Evolutionary conservation across 1,139 yeast genomes (phyloP).

Genomic region (Diutina neorugosa): DNA sequence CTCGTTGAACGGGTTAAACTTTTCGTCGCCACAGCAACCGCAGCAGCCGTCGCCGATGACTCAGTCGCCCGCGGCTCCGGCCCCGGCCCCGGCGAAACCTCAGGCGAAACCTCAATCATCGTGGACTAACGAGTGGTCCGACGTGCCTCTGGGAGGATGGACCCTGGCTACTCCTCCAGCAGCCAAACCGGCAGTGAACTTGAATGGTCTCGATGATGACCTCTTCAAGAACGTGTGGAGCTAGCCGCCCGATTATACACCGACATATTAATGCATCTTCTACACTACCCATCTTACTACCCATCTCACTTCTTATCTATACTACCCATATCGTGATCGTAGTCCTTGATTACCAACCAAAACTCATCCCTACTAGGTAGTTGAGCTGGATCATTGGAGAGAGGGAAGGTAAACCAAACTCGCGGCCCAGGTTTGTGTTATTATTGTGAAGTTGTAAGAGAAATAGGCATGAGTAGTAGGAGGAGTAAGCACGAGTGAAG

Average conservation of each 20-base stretch:
- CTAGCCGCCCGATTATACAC: slow-evolving; percentile 4
- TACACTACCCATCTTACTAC: too few relatives aligned
- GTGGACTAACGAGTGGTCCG: slow-evolving; percentile 32
- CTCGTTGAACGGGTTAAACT: slow-evolving; percentile 25
- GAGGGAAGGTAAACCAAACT: too few relatives aligned
- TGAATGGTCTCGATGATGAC: slow-evolving; percentile 26
- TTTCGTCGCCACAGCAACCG: slow-evolving; percentile 8
- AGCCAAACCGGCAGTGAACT: slow-evolving; percentile 8
- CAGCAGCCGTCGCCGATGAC: background rate
- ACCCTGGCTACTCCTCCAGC: slow-evolving; percentile 7
- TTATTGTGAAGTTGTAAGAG: too few relatives aligned
- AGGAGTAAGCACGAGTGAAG: too few relatives aligned
- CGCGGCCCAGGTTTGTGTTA: too few relatives aligned
- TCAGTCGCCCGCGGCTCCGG: background rate
- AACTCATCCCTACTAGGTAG: too few relatives aligned
- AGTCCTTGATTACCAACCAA: too few relatives aligned
- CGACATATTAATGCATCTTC: background rate
- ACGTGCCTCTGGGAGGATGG: slow-evolving; percentile 10
- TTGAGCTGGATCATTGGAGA: too few relatives aligned
- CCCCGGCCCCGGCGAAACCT: slow-evolving; percentile 1
- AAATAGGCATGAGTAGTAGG: too few relatives aligned
- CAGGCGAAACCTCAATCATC: slow-evolving; percentile 7
- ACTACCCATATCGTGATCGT: too few relatives aligned
- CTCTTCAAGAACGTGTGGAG: slow-evolving; percentile 29
- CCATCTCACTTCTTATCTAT: too few relatives aligned